Base-by-base conservation (phyloP, 2,329 filamentous ascomycete species). In the Aspergillus pseudoterreus region DNA sequence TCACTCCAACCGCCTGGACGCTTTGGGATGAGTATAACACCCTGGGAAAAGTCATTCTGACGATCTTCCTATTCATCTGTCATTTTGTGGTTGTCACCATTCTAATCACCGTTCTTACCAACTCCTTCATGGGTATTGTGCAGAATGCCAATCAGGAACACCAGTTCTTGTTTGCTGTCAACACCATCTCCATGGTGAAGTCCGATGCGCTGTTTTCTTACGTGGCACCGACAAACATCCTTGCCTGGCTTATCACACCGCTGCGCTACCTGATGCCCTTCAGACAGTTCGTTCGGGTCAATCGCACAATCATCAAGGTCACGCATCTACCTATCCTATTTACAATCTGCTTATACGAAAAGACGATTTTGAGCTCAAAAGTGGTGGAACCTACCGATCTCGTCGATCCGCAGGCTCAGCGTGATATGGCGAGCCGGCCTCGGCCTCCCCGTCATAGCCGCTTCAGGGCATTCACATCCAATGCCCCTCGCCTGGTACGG, bases 131-230 rank as follows among this genome's bases (percentile, higher is more conserved):
- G 87, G 85, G 87, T 1, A 92, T 96, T 66, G 90, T 94, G 2
- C 90, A 90, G 47, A 96, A 96, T 65, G 91, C 92, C 6, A 90
- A 90, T 49, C 88, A 96, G 68, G 92, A 96, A 71, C 92, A 96
- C 61, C 83, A 86, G 58, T 96, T 96, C 66, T 74, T 96, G 2
- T 96, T 97, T 65, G 92, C 92, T 0, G 91, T 97, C 69, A 97
- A 96, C 66, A 95, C 92, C 4, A 95, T 96, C 45, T 95, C 90
- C 4, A 95, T 96, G 89, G 92, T 96, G 58, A 97, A 96, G 71
- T 96, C 94, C n/a, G 92, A 97, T 68, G 88, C 91, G 0, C 77
- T 96, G 0, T 97, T 97, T 75, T 95, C 90, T 3, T 96, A 96
- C 67, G 83, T 96, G 54, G 88, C 92, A 1, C 92, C 92, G 0